Evolutionary conservation across 1,284 basidiomycete species (phyloP).

Genomic region (Vanrija sp.): DNA sequence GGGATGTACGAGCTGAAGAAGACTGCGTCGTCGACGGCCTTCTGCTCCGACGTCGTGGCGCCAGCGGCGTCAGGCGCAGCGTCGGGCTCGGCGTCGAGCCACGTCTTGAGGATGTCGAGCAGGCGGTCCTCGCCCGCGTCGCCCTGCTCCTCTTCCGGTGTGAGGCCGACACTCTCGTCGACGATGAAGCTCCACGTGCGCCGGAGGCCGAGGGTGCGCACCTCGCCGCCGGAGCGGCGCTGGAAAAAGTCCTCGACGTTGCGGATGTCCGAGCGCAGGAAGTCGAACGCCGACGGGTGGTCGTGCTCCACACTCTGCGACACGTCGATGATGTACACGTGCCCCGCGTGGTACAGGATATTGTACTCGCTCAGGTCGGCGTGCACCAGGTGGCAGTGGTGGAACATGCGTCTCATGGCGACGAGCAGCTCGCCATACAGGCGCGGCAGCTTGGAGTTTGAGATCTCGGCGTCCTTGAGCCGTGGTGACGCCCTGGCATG

Average conservation of each 20-base stretch:
- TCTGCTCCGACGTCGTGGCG: constrained; percentile 7
- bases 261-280: constrained; percentile 84
- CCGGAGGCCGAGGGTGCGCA: constrained; percentile 72
- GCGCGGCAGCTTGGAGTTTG: constrained; percentile 41
- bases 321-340: constrained; percentile 95
- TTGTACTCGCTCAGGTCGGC: constrained; percentile 99
- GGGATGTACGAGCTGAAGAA: constrained; percentile 89
- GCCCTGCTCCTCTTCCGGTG: constrained; percentile 24
- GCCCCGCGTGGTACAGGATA: constrained; percentile 65
- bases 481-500: constrained; percentile 74
- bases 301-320: constrained; percentile 98
- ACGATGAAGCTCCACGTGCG: constrained; percentile 86
- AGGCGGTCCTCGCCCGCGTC: constrained; percentile 45
- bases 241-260: constrained; percentile 93
- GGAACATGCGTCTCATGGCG: constrained; percentile 78
- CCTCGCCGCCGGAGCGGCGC: constrained; percentile 58
- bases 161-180: constrained; percentile 50
- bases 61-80: neutral
- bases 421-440: constrained; percentile 81
- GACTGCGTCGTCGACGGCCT: constrained; percentile 70
- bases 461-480: constrained; percentile 76
- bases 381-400: constrained; percentile 88
- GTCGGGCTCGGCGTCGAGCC: constrained; percentile 52
- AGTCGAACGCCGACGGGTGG: constrained; percentile 93
- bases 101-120: constrained; percentile 51